Base-by-base conservation (phyloP, 495 filamentous ascomycete genomes). In the Chaetomium tenue region DNA sequence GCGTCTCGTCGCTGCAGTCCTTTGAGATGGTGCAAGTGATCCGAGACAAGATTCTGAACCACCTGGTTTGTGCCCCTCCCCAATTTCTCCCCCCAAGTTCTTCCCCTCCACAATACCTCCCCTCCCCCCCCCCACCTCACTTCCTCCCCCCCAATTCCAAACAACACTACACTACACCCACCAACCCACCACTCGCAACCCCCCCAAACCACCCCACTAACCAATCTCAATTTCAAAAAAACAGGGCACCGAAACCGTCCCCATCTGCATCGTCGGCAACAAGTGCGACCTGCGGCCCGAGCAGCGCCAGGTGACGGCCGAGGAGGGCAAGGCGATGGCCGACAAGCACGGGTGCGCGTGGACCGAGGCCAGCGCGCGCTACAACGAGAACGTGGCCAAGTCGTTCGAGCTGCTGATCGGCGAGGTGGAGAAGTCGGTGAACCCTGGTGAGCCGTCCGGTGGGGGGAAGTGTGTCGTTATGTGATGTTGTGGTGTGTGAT, bases 1-100 rank as follows among this genome's bases (percentile, higher is more conserved):
- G 91, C 20, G 90, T 98, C 54, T 89, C 90, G 33, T 96, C 90
- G 44, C 90, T 89, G 65, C 90, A 94, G 67, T 96, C 92, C 28
- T 98, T 97, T 73, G 94, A 98, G 74, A 98, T 97, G 91, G 88
- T 96, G 55, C 86, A 89, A 63, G 89, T 96, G 51, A 96, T 98
- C 56, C 81, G 93, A 40, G 94, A 98, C 72, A 98, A 98, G 84
- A 97, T 98, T 63, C 79, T 98, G 60, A 97, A 96, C 72, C 95
- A 97, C 71, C 81, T 98, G 46, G 94, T 97, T 80, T 69, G 88
- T 79, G 54, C 26, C 59, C 58, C 44, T 52, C 26, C 5, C n/a
- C 58, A n/a, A n/a, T n/a, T 28, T 56, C 30, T 55, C 52, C 44
- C 53, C 23, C 63, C 37, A 37, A 54, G 54, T 61, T 64, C 53